Base-by-base conservation (phyloP, 495 filamentous ascomycete genomes). In the Aspergillus steynii region DNA sequence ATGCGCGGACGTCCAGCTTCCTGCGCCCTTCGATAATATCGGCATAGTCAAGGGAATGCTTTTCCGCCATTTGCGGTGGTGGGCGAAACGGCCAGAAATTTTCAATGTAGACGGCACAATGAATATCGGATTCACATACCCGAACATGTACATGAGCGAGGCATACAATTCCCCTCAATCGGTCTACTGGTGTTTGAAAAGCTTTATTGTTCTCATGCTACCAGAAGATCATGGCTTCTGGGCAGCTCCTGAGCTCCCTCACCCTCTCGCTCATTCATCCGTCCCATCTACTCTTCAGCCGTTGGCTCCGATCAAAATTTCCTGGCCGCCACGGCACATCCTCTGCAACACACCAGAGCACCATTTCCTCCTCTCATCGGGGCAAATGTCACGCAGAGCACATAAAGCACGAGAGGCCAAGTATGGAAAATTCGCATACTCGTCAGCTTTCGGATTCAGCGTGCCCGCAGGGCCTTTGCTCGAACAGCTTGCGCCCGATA, bases 351-450 rank as follows among this genome's bases (percentile, higher is more conserved):
- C 55, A n/a, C 53, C 60, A 0, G 45, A 54, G 46, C 64, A 66
- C 31, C 60, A 62, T 25, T 68, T 65, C 51, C 64, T 68, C 34
- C 63, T 68, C 14, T 68, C 66, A 14, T 32, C 53, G 0, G 66
- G 66, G 0, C 63, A 68, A 50, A 65, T 65, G 49, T 57, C 60
- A 15, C 25, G 27, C 0, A 62, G 56, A 55, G 84, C 86, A 0
- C 85, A 90, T 72, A 89, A 88, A 67, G 88, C 84, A 32, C 88
- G 87, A 9, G 86, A 90, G 70, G 85, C 88, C 50, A 91, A 91
- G 65, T 91, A 91, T 72, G 87, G 88, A 31, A 79, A 82, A 60
- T 90, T 91, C 70, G 86, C 87, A 4, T 90, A 91, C 70, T 85
- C 81, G 53, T 84, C 83, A 46, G 80, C 86, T 2, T 90, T 88